Percentiles rank a stretch among this genome's conserved stretches.
Evolutionary conservation across 345 rosid species (phyloP).

Genomic region (Noccaea bulbosa): DNA sequence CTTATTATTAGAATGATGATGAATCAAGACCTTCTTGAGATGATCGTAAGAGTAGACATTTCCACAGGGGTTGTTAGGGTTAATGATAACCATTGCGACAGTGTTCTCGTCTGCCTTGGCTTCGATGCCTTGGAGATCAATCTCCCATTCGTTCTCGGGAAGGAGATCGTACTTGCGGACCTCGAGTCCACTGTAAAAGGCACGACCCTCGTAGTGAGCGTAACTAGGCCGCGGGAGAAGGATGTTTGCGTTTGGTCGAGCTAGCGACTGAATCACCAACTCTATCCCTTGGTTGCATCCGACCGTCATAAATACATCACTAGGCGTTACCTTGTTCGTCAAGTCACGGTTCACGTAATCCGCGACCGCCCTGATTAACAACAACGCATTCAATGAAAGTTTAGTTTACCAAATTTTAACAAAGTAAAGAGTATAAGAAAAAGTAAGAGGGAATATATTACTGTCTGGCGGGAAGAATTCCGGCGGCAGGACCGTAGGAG

Average conservation of each 20-base stretch:
- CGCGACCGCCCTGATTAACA: constrained; percentile 58
- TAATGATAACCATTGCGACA: constrained; percentile 63
- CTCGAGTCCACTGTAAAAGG: constrained; percentile 49
- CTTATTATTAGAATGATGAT: background rate
- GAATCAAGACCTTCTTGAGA: constrained; percentile 49
- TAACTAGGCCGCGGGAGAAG: constrained; percentile 71
- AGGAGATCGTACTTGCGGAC: constrained; percentile 68
- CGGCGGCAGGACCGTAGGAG: constrained; percentile 49
- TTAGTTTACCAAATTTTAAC: background rate
- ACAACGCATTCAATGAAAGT: background rate
- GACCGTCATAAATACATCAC: constrained; percentile 53
- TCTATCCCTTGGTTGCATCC: constrained; percentile 76
- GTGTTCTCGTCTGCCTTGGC: constrained; percentile 68
- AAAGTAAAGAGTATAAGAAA: background rate
- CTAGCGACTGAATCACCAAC: constrained; percentile 50
- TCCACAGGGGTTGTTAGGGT: constrained; percentile 75
- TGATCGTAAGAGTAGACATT: constrained; percentile 61
- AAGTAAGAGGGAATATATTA: background rate
- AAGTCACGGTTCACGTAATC: constrained; percentile 62
- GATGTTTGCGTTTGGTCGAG: constrained; percentile 65
- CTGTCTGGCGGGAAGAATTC: constrained; percentile 67
- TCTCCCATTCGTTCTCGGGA: constrained; percentile 69
- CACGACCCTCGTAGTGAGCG: constrained; percentile 61
- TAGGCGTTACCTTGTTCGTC: constrained; percentile 58
- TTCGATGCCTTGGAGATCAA: constrained; percentile 63